Conservation (phyloP, 257 asterid genomes). For the Paraleonurus japonicus region DNA sequence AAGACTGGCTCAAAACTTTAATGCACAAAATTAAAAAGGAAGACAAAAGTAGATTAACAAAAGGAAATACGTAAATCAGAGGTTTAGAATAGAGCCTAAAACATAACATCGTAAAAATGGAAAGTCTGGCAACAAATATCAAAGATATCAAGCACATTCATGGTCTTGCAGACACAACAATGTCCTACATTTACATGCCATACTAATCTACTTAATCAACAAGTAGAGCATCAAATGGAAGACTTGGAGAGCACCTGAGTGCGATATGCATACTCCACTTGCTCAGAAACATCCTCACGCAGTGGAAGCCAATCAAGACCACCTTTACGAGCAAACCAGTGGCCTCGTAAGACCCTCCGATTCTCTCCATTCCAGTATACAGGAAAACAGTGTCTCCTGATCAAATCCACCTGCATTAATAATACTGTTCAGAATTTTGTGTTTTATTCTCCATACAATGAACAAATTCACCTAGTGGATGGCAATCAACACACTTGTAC, state of each 20-base stretch:
- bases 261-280: slow-evolving; percentile 91
- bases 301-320: slow-evolving; percentile 96
- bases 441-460: slow-evolving; percentile 16
- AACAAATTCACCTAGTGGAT: slow-evolving; percentile 13
- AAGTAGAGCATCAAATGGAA: slow-evolving; percentile 12
- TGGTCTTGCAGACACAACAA: slow-evolving; percentile 10
- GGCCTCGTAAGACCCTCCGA: slow-evolving; percentile 91
- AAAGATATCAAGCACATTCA: slow-evolving; percentile 1
- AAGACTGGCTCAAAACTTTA: neutral
- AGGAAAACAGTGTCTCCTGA: slow-evolving; percentile 88
- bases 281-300: slow-evolving; percentile 96
- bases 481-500: neutral
- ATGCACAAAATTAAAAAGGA: neutral
- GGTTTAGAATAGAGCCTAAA: slow-evolving; percentile 5
- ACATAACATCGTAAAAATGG: slow-evolving; percentile 1
- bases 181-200: neutral
- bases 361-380: slow-evolving; percentile 95
- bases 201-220: slow-evolving; percentile 17
- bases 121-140: neutral
- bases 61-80: slow-evolving; percentile 15
- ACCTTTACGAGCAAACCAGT: slow-evolving; percentile 97
- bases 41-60: neutral
- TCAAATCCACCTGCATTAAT: slow-evolving; percentile 78
- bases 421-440: slow-evolving; percentile 13
- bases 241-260: slow-evolving; percentile 42